Base-by-base conservation (phyloP, 2,329 filamentous ascomycete genomes). In the Microdochium trichocladiopsis region DNA sequence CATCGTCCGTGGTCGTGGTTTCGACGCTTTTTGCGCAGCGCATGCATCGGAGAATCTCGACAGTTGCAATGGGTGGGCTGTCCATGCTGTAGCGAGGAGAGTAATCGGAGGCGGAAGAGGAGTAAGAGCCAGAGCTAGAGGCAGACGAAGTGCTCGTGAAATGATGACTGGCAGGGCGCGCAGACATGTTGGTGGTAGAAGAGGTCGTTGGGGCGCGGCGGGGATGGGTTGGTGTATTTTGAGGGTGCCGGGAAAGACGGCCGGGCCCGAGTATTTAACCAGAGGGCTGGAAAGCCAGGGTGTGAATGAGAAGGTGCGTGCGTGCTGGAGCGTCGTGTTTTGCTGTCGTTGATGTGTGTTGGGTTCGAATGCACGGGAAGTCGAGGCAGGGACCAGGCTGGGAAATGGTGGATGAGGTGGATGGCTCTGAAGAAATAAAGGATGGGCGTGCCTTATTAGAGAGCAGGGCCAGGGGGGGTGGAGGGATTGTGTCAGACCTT, bases 41-140 rank as follows among this genome's bases (percentile, higher is more conserved):
- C 63, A 84, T 77, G 71, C 82, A 86, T 59, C 82, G 80, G 58
- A 86, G 70, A 28, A 81, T 72, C 70, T 81, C 75, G 52, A 85
- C 80, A 9, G 78, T 78, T 59, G 73, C 78, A 37, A 77, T 69
- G 5, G 67, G 60, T 41, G 66, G 59, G n/a, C 73, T 64, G 56
- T 80, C 77, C 77, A 57, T 31, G 56, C 56, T 22, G 55, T 55
- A 23, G 37, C 25, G 18, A 53, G 56, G 33, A 49, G 52, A 9
- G 12, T 55, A 16, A n/a, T 51, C 45, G 24, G 36, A 53, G 14
- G 55, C 58, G 3, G 47, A 48, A 12, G 47, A 48, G 12, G 23
- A 48, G 23, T 25, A 48, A 8, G 47, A 48, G 23, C 23, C 24
- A 21, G 47, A 25, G 9, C 23, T 25, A 18, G 23, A 25, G 47